Conservation (phyloP, 495 filamentous ascomycete genomes). For the Aspergillus kassunensis region DNA sequence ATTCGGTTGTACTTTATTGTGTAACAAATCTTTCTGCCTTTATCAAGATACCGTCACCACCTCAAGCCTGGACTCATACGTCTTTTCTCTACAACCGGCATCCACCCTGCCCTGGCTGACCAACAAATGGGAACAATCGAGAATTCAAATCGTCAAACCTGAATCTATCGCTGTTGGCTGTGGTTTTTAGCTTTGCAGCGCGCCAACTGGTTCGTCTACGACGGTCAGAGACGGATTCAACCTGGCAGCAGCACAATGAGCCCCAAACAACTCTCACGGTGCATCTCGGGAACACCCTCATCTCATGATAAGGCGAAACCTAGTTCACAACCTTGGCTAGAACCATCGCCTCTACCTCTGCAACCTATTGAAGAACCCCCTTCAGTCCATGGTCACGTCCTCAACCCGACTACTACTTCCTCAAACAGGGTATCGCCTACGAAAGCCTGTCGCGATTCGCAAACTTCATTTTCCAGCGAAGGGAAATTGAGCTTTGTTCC, state of each 20-base stretch:
- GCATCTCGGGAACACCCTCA: slow-evolving; percentile 56
- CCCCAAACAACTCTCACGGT: slow-evolving; percentile 60
- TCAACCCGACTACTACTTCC: slow-evolving; percentile 51
- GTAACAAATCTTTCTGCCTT: background rate
- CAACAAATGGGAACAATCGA: background rate
- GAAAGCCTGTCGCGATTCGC: slow-evolving; percentile 43
- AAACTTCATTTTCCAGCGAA: slow-evolving; percentile 29
- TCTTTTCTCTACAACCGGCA: background rate
- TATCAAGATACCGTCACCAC: background rate
- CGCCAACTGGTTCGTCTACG: background rate
- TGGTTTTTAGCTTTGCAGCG: slow-evolving; percentile 27
- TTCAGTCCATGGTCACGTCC: slow-evolving; percentile 45
- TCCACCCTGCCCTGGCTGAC: background rate
- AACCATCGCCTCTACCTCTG: slow-evolving; percentile 49
- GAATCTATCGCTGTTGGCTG: background rate
- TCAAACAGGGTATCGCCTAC: slow-evolving; percentile 57
- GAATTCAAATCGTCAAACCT: background rate
- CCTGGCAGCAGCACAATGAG: slow-evolving; percentile 43
- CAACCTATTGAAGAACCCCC: slow-evolving; percentile 42
- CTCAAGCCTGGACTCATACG: background rate
- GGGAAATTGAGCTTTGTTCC: slow-evolving; percentile 49
- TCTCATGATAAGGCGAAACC: slow-evolving; percentile 47
- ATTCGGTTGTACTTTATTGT: background rate
- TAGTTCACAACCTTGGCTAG: slow-evolving; percentile 42
- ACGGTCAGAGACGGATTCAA: background rate